Evolutionary conservation across 495 filamentous ascomycete genomes (phyloP).

Genomic region (Recurvomyces mirabilis): DNA sequence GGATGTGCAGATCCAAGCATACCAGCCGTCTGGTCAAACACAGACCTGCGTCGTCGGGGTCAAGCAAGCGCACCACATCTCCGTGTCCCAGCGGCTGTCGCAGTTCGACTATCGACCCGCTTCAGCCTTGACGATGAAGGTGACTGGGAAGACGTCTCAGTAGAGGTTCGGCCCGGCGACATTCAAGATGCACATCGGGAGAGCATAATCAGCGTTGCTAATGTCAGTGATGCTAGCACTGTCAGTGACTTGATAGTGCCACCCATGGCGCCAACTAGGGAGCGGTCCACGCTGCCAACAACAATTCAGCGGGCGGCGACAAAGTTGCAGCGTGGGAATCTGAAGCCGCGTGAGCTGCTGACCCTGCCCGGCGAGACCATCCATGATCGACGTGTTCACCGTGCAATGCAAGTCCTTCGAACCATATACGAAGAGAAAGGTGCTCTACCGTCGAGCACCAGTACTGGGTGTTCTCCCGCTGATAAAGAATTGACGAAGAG

Average conservation of each 20-base stretch:
- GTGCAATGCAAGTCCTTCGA: too few species aligned
- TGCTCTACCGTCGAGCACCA: background rate
- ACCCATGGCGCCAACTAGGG: background rate
- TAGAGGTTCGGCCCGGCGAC: background rate
- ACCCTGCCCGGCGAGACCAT: background rate
- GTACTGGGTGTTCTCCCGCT: background rate
- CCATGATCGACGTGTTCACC: background rate
- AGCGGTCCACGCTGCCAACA: too few species aligned
- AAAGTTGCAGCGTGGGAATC: background rate
- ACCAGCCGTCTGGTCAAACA: slow-evolving; percentile 4
- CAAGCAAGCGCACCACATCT: background rate
- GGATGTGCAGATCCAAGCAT: background rate
- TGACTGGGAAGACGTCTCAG: background rate
- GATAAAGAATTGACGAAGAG: background rate
- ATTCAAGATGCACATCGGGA: background rate
- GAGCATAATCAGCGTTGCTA: background rate
- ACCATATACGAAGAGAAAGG: background rate
- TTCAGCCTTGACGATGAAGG: background rate
- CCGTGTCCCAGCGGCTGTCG: background rate
- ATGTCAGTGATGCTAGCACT: background rate
- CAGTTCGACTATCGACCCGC: background rate
- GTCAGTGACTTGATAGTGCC: background rate
- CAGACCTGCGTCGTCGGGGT: background rate
- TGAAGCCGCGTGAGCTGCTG: background rate
- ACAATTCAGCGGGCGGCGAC: background rate